These are phyloP conservation scores for Vachellia pachyceras DNA, from an alignment of 306 rosid genomes.

Conservation along the genomic window DNA sequence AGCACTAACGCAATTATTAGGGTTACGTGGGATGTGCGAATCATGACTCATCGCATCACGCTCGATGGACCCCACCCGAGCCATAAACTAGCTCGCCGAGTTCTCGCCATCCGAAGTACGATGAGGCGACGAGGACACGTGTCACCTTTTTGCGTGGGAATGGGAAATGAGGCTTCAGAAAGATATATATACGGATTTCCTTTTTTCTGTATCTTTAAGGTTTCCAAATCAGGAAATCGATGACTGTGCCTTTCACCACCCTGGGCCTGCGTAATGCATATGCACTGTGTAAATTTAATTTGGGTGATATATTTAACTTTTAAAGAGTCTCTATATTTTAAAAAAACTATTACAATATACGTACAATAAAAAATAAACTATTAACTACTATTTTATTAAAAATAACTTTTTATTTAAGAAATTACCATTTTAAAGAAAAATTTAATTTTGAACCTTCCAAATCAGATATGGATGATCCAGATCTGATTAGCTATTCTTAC, in stretches of 20 bases:
- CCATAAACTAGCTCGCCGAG: constrained; percentile 13
- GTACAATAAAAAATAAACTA: too few species aligned
- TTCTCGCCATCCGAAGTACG: constrained; percentile 15
- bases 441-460: too few species aligned
- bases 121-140: constrained; percentile 21
- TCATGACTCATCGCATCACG: constrained; percentile 32
- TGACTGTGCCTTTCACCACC: constrained; percentile 15
- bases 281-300: too few species aligned
- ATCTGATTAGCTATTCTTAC: too few species aligned
- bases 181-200: background rate
- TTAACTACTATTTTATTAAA: too few species aligned
- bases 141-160: constrained; percentile 11
- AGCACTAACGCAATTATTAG: background rate
- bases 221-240: constrained; percentile 51
- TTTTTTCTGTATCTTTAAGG: constrained; percentile 43
- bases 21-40: background rate
- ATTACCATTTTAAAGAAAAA: too few species aligned
- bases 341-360: too few species aligned
- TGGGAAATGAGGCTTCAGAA: background rate
- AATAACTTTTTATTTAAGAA: too few species aligned
- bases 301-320: too few species aligned
- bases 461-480: too few species aligned
- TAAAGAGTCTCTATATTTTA: too few species aligned
- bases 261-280: too few species aligned
- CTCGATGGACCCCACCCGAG: background rate